Base-by-base conservation (phyloP, 352 stramenopile genomes). In the Phytophthora colocasiae region DNA sequence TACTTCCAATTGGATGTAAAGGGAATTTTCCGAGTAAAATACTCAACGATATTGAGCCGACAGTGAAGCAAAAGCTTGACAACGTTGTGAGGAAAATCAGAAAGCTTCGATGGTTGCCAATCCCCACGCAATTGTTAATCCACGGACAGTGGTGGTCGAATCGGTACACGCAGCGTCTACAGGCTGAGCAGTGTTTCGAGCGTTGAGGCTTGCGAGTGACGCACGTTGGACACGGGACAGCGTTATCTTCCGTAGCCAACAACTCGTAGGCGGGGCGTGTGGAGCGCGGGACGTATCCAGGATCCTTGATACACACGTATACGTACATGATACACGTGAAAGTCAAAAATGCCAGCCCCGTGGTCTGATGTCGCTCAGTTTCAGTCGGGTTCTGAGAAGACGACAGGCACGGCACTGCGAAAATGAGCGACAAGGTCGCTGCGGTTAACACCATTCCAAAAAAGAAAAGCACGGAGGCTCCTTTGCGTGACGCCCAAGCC, bases 71-170 rank as follows among this genome's bases (percentile, higher is more conserved):
- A 36, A 86, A 91, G 11, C 63, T 38, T 6, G 79, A 69, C 22
- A 95, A 56, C 14, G 65, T 74, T 1, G 63, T 36, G 27, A 93
- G 73, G 40, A 95, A 95, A 17, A 88, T 45, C n/a, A 95, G 66
- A 41, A 95, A 95, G 19, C 72, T 86, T 44, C 71, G 67, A 60
- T 95, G 87, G 55, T 95, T 95, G 22, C 80, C 75, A 8, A 87
- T 69, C 8, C 87, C 87, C 44, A 95, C 75, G 59, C 87, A 95
- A 63, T 95, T 95, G 71, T 92, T 93, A 51, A 95, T 90, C 87
- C 87, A 95, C 39, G 87, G 87, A 67, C 87, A 95, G 57, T 95
- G 87, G 59, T 95, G 87, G 59, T 95, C 87, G 48, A 95, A 95
- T 15, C 87, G 87, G 44, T 92, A 74, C 31, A 95, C 85, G 47